Conservation (phyloP, 306 rosid species). For the Prunus davidiana region DNA sequence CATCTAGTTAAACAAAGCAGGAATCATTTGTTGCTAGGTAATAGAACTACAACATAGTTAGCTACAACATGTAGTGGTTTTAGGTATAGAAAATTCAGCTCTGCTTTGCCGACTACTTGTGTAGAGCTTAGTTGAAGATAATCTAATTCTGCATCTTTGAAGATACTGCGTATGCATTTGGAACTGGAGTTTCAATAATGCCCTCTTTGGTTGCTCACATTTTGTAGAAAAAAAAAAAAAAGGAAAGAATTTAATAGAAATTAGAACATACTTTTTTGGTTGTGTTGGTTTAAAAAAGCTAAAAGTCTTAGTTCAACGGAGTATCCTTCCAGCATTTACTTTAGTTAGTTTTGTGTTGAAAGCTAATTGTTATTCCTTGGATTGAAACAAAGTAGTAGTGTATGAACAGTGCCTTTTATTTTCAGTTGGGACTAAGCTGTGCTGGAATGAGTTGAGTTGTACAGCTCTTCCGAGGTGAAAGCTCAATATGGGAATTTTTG, state of each 20-base stretch:
- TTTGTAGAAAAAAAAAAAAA: background rate
- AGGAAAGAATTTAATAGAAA: background rate
- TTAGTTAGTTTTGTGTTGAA: background rate
- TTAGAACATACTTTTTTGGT: background rate
- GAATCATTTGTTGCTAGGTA: too few relatives aligned
- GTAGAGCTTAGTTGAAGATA: constrained; percentile 1
- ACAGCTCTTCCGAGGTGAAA: constrained; percentile 37
- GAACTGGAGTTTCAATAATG: background rate
- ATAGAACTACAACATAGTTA: too few relatives aligned
- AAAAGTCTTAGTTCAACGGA: background rate
- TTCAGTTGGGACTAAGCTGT: constrained; percentile 36
- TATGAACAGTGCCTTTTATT: background rate
- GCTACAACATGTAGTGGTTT: background rate
- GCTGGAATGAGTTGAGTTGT: constrained; percentile 36
- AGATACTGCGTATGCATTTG: background rate
- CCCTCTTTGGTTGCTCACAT: background rate
- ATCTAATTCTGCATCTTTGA: background rate
- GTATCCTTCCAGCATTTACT: background rate
- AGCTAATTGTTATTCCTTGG: background rate
- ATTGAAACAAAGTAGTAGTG: background rate
- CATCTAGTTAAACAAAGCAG: too few relatives aligned
- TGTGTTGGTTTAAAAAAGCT: background rate
- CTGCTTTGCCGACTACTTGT: background rate
- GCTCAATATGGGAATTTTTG: constrained; percentile 81
- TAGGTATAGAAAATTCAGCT: background rate